A percentile compares a stretch with the other conserved stretches of the same genome.
phyloP scores from a whole-genome alignment of 148 eudicot species.

The Limonium bicolor region DNA sequence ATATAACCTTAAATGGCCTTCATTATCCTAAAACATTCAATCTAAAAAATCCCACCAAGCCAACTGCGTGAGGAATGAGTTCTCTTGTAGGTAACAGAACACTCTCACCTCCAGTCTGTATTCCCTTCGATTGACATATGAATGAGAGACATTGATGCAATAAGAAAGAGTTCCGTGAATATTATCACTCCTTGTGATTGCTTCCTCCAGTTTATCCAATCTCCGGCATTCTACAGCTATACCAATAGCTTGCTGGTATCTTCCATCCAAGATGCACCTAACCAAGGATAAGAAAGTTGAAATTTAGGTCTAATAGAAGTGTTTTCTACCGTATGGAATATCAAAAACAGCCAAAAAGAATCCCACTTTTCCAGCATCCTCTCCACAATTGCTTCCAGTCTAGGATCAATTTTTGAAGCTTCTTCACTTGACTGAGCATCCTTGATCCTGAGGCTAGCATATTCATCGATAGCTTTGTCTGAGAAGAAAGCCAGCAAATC shows the following conservation, averaged over 20 bases:
- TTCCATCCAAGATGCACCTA: constrained; percentile 80
- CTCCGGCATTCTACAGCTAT: constrained; percentile 82
- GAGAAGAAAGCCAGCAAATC: constrained; percentile 7
- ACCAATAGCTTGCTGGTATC: constrained; percentile 80
- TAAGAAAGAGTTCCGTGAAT: constrained; percentile 60
- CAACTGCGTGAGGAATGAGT: too few species aligned
- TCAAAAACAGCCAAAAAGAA: constrained; percentile 10
- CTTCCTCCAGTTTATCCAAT: constrained; percentile 88
- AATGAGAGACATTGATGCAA: constrained; percentile 67
- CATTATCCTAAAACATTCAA: too few species aligned
- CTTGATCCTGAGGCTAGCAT: constrained; percentile 69
- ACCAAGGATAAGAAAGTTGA: not conserved
- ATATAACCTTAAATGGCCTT: too few species aligned
- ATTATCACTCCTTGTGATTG: constrained; percentile 66
- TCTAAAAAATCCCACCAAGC: too few species aligned
- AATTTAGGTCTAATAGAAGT: not conserved
- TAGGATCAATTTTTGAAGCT: constrained; percentile 54
- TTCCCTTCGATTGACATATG: constrained; percentile 64
- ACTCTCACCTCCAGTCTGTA: constrained; percentile 80
- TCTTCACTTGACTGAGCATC: constrained; percentile 54
- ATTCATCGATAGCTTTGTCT: constrained; percentile 97
- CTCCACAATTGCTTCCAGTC: constrained; percentile 94
- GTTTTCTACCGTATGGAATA: too few species aligned
- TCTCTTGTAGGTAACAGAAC: too few species aligned
- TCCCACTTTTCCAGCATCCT: constrained; percentile 91